These are phyloP conservation scores for Moniliophthora roreri DNA, from an alignment of 1,284 basidiomycete genomes.

Conservation along the genomic window DNA sequence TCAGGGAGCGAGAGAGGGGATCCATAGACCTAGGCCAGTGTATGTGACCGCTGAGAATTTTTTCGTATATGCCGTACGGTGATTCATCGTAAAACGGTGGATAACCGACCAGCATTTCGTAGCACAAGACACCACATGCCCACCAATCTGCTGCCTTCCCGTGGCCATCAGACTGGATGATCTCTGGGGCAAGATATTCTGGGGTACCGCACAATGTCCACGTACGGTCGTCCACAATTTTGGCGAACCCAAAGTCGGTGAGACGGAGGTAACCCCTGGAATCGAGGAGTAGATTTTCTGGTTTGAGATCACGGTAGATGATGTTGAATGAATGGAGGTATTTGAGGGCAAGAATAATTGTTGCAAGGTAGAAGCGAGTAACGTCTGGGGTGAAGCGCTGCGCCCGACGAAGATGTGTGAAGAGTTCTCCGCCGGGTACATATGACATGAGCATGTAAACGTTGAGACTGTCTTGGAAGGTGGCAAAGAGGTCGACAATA, in stretches of 20 bases:
- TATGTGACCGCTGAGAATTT: conserved; percentile 89
- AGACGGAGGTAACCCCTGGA: conserved; percentile 96
- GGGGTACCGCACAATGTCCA: conserved; percentile 99
- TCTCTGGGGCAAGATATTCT: conserved; percentile 94
- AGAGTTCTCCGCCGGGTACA: conserved; percentile 96
- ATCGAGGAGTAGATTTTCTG: conserved; percentile 94
- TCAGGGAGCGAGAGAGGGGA: conserved; percentile 68
- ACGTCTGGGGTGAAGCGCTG: conserved; percentile 97
- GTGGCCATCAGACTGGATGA: conserved; percentile 96
- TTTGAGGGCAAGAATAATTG: conserved; percentile 93
- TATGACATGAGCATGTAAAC: conserved; percentile 99
- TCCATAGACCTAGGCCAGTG: conserved; percentile 93
- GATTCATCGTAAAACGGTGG: conserved; percentile 94
- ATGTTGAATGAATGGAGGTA: conserved; percentile 98
- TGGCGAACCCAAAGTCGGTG: conserved; percentile 98
- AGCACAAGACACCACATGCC: conserved; percentile 95
- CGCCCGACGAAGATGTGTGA: conserved; percentile 89
- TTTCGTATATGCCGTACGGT: conserved; percentile 94
- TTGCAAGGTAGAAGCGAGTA: conserved; percentile 97
- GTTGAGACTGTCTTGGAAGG: conserved; percentile 94
- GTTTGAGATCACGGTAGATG: conserved; percentile 98
- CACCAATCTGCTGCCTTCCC: conserved; percentile 99
- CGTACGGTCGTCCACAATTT: conserved; percentile 97
- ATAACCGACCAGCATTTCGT: conserved; percentile 96
- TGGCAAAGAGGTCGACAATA: conserved; percentile 88